These are phyloP conservation scores for Isatis lusitanica DNA, from an alignment of 441 rosid species.

Conservation along the genomic window DNA sequence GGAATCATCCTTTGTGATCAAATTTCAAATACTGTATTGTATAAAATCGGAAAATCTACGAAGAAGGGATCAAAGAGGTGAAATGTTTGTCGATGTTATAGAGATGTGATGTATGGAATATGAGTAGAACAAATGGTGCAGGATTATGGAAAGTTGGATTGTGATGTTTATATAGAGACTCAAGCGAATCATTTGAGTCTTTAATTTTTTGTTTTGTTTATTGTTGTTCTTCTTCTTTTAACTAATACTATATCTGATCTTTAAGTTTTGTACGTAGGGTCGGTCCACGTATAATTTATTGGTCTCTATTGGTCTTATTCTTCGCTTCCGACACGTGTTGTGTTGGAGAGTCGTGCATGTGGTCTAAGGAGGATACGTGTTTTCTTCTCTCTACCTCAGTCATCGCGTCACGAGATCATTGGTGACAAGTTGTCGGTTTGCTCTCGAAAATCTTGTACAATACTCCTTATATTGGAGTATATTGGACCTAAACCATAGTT, in stretches of 20 bases:
- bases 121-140: constrained; percentile 15
- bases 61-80: not conserved
- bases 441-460: not conserved
- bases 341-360: not conserved
- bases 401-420: not conserved
- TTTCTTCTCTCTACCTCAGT: not conserved
- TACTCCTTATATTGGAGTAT: too few relatives aligned
- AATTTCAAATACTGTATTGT: not conserved
- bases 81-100: constrained; percentile 22
- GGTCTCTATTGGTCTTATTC: not conserved
- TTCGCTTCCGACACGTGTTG: not conserved
- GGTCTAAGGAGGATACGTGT: constrained; percentile 13
- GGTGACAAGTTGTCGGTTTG: not conserved
- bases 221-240: not conserved
- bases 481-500: not conserved
- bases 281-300: not conserved
- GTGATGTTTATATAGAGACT: constrained; percentile 11
- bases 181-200: constrained; percentile 12
- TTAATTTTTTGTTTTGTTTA: not conserved
- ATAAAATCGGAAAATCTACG: not conserved
- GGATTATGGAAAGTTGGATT: not conserved
- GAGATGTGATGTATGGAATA: constrained; percentile 19
- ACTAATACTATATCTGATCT: not conserved
- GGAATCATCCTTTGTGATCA: constrained; percentile 40
- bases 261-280: not conserved